A percentile compares a stretch with the other conserved stretches of the same genome.
Evolutionary conservation across 257 asterid species (phyloP).

Genomic region (Solanum appendiculatum): DNA sequence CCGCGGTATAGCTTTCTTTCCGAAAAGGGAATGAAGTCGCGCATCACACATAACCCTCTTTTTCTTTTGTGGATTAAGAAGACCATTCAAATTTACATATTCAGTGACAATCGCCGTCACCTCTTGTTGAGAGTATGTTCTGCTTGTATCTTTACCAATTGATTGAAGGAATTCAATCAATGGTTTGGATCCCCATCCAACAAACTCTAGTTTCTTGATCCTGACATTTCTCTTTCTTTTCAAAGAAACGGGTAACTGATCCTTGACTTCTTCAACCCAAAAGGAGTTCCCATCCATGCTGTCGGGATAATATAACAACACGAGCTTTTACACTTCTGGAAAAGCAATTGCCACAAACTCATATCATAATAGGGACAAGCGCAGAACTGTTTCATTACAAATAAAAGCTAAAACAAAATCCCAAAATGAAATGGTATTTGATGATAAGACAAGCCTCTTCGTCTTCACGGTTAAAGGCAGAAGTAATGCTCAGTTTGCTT

Average conservation of each 20-base stretch:
- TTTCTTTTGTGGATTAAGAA: slow-evolving; percentile 51
- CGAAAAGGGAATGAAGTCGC: slow-evolving; percentile 54
- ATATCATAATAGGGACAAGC: background rate
- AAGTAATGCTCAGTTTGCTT: background rate
- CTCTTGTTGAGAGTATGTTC: slow-evolving; percentile 40
- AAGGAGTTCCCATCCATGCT: slow-evolving; percentile 40
- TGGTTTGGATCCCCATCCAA: slow-evolving; percentile 79
- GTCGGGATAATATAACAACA: background rate
- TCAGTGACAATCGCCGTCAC: slow-evolving; percentile 39
- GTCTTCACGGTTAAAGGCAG: background rate
- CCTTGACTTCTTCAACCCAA: slow-evolving; percentile 60
- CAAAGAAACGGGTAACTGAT: slow-evolving; percentile 12
- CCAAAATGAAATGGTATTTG: background rate
- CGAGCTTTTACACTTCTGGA: background rate
- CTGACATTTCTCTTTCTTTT: slow-evolving; percentile 58
- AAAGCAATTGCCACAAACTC: background rate
- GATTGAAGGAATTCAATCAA: slow-evolving; percentile 73
- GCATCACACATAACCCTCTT: slow-evolving; percentile 66
- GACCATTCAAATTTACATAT: slow-evolving; percentile 46
- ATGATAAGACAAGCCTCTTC: background rate
- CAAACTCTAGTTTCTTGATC: slow-evolving; percentile 42
- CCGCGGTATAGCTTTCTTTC: slow-evolving; percentile 45
- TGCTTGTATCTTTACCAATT: slow-evolving; percentile 52
- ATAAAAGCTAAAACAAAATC: background rate
- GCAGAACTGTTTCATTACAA: background rate